A percentile compares a stretch with the other conserved stretches of the same genome.
Evolutionary conservation across 768 basidiomycete genomes (phyloP).

Genomic region (Tulasnella sp.): DNA sequence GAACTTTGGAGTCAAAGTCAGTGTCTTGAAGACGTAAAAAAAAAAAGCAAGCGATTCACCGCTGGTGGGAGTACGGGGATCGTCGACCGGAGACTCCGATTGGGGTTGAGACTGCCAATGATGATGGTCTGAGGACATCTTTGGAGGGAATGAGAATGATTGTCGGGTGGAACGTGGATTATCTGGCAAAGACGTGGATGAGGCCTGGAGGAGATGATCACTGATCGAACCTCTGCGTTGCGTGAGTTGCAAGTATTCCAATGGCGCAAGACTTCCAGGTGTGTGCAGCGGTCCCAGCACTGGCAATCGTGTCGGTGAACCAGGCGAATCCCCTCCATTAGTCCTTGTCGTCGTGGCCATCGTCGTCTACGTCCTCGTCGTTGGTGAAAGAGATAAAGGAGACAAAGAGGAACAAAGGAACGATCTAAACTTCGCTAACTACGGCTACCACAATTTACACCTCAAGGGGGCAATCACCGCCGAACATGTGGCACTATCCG

Average conservation of each 20-base stretch:
- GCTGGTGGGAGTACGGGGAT: background rate
- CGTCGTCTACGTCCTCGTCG: no score
- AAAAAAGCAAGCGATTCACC: background rate
- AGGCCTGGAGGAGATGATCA: slow-evolving; percentile 44
- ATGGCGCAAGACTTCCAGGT: slow-evolving; percentile 52
- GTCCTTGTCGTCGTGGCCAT: no score
- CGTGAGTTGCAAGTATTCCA: slow-evolving; percentile 57
- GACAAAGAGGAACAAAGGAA: no score
- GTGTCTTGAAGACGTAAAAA: background rate
- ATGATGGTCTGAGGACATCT: slow-evolving; percentile 22
- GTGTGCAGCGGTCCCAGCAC: no score
- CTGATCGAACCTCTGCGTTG: slow-evolving; percentile 76
- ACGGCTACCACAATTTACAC: no score
- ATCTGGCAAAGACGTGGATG: slow-evolving; percentile 20
- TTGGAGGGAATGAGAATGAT: slow-evolving; percentile 10
- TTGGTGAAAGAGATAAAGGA: no score
- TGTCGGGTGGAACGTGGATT: slow-evolving; percentile 5
- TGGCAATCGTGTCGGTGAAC: no score
- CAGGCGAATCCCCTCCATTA: no score
- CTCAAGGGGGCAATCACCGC: no score
- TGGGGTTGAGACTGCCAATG: slow-evolving; percentile 3
- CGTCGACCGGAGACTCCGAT: slow-evolving; percentile 11
- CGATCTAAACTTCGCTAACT: no score
- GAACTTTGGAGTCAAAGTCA: slow-evolving; percentile 1
- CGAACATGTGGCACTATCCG: no score